phyloP scores from a whole-genome alignment of 768 basidiomycete genomes.

The Chlorophyllum brunneum region DNA sequence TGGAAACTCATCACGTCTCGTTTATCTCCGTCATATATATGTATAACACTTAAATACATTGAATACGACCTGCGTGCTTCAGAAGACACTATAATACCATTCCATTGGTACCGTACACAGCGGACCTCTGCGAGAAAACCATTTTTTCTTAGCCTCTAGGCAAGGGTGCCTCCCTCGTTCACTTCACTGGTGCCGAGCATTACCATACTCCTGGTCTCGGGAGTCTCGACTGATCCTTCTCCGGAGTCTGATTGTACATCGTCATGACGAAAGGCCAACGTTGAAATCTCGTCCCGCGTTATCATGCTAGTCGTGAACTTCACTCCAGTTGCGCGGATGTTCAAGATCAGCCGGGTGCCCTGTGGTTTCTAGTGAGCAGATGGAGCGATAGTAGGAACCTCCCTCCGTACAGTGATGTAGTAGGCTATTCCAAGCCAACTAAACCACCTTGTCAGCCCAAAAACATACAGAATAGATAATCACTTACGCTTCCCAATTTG shows the following conservation, averaged over 20 bases:
- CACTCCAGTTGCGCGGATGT: constrained; percentile 1
- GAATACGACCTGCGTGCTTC: no score
- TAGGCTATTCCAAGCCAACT: constrained; percentile 8
- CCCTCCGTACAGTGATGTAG: neutral
- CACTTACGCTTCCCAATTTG: constrained; percentile 11
- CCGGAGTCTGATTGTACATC: neutral
- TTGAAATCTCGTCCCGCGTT: constrained; percentile 8
- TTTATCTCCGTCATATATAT: no score
- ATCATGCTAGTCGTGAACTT: constrained; percentile 7
- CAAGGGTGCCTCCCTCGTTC: no score
- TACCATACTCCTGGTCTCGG: neutral
- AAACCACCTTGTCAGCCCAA: neutral
- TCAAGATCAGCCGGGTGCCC: constrained; percentile 12
- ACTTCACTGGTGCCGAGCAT: no score
- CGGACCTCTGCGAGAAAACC: no score
- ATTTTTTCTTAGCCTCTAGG: no score
- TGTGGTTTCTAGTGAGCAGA: neutral
- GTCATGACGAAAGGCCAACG: neutral
- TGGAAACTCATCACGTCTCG: no score
- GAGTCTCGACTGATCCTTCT: neutral
- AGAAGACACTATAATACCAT: no score
- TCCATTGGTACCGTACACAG: no score
- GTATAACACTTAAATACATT: no score
- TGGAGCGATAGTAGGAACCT: neutral
- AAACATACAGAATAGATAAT: neutral